Base-by-base conservation (phyloP, 495 filamentous ascomycete genomes). In the Tuber aestivum region DNA sequence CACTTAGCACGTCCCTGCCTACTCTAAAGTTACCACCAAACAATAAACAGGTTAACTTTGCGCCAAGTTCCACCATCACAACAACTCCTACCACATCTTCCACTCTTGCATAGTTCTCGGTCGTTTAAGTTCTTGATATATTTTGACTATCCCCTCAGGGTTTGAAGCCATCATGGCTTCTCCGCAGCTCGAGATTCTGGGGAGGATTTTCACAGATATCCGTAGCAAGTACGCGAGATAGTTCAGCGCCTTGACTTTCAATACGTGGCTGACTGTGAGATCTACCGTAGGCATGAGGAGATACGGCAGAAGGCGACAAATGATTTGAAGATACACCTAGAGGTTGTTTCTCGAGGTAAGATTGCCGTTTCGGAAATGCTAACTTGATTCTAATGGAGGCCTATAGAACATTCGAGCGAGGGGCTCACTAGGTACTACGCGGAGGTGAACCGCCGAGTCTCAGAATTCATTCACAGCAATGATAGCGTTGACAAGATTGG, bases 401-500 rank as follows among this genome's bases (percentile, higher is more conserved):
- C 14, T 37, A 69, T 40, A 92, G 91, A 93, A 77, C 88, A 90
- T 78, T 85, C 89, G 7, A 86, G 89, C 32, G 89, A 89, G 76
- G 88, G 88, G 74, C 92, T 93, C 78, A 82, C 85, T 42, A 86
- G 89, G 70, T 91, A 88, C 83, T 92, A 92, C 82, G 88, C 88
- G 76, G 86, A 89, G 27, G 88, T 93, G 75, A 91, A 89, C 79
- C 85, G 86, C 78, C 87, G 89, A 35, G 90, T 93, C 74, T 88
- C 89, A 44, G 85, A 88, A 69, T 88, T 97, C 72, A 89, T 93
- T 70, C 92, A 93, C 79, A 92, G 94, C 76, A 90, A 88, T 84
- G 95, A 97, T 81, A 91, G 92, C 27, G 90, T 90, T 80, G 95
- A 98, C 77, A 90, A 93, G 72, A 90, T 97, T 78, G 96, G 93